Evolutionary conservation across 345 rosid species (phyloP).

Genomic region (Citrus trifoliata): DNA sequence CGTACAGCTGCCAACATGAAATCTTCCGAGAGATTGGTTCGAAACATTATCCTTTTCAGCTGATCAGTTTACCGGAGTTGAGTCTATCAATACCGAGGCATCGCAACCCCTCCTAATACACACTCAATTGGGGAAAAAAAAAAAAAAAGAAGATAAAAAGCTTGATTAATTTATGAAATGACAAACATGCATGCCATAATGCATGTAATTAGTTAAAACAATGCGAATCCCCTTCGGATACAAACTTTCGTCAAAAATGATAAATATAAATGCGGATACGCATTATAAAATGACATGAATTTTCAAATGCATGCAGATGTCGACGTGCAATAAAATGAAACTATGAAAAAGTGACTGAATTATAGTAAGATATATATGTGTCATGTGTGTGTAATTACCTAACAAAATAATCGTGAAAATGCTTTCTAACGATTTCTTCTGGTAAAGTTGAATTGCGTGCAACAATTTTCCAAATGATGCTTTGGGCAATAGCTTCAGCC

Average conservation of each 20-base stretch:
- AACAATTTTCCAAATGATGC: slow-evolving; percentile 26
- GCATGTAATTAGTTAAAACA: not conserved
- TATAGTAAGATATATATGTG: not conserved
- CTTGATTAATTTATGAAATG: not conserved
- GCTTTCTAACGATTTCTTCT: slow-evolving; percentile 41
- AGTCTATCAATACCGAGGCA: slow-evolving; percentile 34
- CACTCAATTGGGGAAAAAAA: slow-evolving; percentile 14
- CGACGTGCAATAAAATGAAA: too few relatives aligned
- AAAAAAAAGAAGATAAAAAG: slow-evolving; percentile 15
- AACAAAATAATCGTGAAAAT: slow-evolving; percentile 53
- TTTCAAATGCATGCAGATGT: too few relatives aligned
- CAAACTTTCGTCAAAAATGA: too few relatives aligned
- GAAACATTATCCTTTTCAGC: slow-evolving; percentile 35
- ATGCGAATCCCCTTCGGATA: not conserved
- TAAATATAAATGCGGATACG: too few relatives aligned
- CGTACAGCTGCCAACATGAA: not conserved
- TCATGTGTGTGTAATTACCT: slow-evolving; percentile 11
- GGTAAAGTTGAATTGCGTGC: slow-evolving; percentile 31
- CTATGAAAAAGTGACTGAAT: too few relatives aligned
- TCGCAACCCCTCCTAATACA: slow-evolving; percentile 36
- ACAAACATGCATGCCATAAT: not conserved
- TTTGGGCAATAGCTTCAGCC: slow-evolving; percentile 26
- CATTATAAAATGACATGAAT: too few relatives aligned
- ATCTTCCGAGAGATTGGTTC: slow-evolving; percentile 30
- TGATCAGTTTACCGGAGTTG: slow-evolving; percentile 18